phyloP scores from a whole-genome alignment of 2,329 filamentous ascomycete species.

The Coniochaeta sp. region DNA sequence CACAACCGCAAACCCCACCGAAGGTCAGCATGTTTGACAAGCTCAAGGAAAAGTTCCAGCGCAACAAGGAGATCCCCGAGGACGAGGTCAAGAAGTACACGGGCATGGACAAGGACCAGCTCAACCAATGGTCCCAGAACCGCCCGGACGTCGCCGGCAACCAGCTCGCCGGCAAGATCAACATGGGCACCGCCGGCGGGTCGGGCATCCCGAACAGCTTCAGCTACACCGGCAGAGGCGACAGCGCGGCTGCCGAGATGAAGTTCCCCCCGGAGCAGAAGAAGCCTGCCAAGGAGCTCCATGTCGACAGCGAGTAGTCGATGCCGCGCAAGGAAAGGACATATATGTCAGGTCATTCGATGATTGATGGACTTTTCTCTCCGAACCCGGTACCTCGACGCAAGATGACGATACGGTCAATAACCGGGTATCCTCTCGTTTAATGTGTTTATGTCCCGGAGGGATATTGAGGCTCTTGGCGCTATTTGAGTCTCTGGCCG shows the following conservation, averaged over 20 bases:
- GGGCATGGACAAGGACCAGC: background rate
- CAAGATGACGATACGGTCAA: background rate
- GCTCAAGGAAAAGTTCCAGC: background rate
- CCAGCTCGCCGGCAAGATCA: slow-evolving; percentile 1
- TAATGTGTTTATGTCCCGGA: background rate
- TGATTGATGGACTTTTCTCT: background rate
- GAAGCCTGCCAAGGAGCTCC: background rate
- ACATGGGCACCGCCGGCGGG: slow-evolving; percentile 1
- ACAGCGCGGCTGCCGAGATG: background rate
- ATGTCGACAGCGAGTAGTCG: background rate
- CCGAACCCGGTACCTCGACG: background rate
- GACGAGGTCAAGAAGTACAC: background rate
- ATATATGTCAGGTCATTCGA: background rate
- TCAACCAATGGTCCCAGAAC: background rate
- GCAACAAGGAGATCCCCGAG: background rate
- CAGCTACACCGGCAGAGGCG: background rate
- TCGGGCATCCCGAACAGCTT: background rate
- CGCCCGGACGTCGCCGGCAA: background rate
- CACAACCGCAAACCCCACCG: too few species aligned
- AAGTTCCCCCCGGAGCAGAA: background rate
- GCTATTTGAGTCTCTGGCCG: background rate
- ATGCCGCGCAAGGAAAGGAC: background rate
- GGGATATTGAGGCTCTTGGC: background rate
- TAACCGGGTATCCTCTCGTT: background rate
- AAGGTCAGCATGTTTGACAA: background rate